These are phyloP conservation scores for Xylariaceae sp. DNA, from an alignment of 2,329 filamentous ascomycete genomes.

Conservation along the genomic window DNA sequence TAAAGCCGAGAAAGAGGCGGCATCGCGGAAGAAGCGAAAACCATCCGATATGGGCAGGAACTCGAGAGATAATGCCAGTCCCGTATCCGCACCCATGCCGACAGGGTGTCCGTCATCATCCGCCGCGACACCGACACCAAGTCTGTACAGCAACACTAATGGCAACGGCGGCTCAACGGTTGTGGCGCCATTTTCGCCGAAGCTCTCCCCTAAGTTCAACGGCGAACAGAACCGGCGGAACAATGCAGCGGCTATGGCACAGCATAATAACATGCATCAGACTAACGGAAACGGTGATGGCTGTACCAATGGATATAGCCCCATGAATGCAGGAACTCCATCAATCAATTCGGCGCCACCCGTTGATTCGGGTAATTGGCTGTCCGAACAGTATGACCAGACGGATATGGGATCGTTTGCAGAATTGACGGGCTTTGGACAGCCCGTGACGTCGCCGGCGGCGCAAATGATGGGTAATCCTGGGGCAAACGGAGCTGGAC, in stretches of 20 bases:
- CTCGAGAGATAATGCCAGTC: conserved; percentile 21
- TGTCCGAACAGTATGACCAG: conserved; percentile 39
- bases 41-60: conserved; percentile 18
- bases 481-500: conserved; percentile 29
- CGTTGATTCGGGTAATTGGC: conserved; percentile 42
- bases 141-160: conserved; percentile 28
- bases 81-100: conserved; percentile 17
- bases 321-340: conserved; percentile 36
- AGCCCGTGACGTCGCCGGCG: conserved; percentile 28
- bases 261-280: conserved; percentile 11
- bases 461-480: conserved; percentile 33
- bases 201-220: conserved; percentile 32
- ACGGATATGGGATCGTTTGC: conserved; percentile 42
- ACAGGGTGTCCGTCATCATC: conserved; percentile 23
- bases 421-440: conserved; percentile 43
- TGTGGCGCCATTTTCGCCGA: conserved; percentile 28
- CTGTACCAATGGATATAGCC: conserved; percentile 35
- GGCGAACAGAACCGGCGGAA: conserved; percentile 31
- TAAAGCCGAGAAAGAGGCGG: conserved; percentile 79
- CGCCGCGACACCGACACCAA: conserved; percentile 24
- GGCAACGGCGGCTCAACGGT: conserved; percentile 27
- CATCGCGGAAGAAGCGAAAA: conserved; percentile 79
- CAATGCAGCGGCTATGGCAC: conserved; percentile 12
- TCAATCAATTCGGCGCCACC: conserved; percentile 42
- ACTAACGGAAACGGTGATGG: conserved; percentile 18